Conservation (phyloP, 106 monocot species). For the Amphibolis antarctica region DNA sequence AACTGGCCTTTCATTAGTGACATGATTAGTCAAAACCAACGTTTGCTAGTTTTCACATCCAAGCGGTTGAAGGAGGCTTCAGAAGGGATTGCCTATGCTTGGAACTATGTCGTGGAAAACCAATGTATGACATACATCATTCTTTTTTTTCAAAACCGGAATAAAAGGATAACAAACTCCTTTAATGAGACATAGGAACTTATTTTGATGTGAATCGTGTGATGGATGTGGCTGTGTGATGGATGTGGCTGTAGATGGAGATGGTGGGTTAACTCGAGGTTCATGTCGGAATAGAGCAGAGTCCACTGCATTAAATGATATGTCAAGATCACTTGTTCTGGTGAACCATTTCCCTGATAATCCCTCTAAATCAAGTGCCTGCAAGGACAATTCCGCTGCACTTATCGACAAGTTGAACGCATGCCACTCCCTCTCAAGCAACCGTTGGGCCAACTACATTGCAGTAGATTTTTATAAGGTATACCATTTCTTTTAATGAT, state of each 20-base stretch:
- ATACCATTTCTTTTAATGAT: background rate
- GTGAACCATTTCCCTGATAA: conserved; percentile 56
- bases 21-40: conserved; percentile 11
- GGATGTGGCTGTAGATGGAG: conserved; percentile 46
- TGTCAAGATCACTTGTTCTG: conserved; percentile 52
- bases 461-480: conserved; percentile 54
- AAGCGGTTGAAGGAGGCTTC: conserved; percentile 13
- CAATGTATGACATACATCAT: conserved; percentile 10
- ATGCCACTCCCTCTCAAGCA: conserved; percentile 39
- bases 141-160: background rate
- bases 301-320: conserved; percentile 49
- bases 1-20: conserved; percentile 22
- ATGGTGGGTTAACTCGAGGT: conserved; percentile 45
- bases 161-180: background rate
- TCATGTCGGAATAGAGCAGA: conserved; percentile 61
- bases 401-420: conserved; percentile 55
- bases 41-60: conserved; percentile 21
- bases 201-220: no score
- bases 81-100: conserved; percentile 22
- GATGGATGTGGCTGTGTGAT: no score
- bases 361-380: conserved; percentile 37
- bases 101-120: conserved; percentile 25
- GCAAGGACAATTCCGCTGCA: conserved; percentile 52
- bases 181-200: no score
- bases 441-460: conserved; percentile 78